Evolutionary conservation across 352 stramenopile genomes (phyloP).

Genomic region (Pythium angustatum): DNA sequence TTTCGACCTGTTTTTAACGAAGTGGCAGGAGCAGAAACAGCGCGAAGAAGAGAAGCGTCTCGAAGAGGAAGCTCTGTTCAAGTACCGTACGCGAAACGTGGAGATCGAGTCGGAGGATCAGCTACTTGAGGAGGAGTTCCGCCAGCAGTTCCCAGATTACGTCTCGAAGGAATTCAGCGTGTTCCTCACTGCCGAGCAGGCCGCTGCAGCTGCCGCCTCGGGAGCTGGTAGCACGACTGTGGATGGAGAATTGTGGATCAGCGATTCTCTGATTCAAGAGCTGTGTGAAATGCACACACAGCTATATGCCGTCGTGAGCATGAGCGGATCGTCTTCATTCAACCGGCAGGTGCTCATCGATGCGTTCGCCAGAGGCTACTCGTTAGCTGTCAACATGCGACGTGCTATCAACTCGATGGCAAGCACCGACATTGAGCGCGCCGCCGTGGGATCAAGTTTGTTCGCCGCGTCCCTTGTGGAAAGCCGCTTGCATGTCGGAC

Average conservation of each 20-base stretch:
- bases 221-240: background rate
- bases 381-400: constrained; percentile 65
- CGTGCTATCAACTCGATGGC: constrained; percentile 63
- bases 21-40: constrained; percentile 85
- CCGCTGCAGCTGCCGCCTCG: constrained; percentile 10
- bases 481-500: constrained; percentile 52
- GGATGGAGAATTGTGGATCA: constrained; percentile 63
- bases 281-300: constrained; percentile 72
- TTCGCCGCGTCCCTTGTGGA: constrained; percentile 75
- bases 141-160: constrained; percentile 94
- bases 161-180: constrained; percentile 62
- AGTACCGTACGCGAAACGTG: constrained; percentile 82
- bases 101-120: constrained; percentile 85
- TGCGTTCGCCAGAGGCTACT: constrained; percentile 71
- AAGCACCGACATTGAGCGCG: constrained; percentile 43
- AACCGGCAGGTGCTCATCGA: constrained; percentile 49
- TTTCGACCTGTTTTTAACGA: constrained; percentile 81
- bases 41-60: constrained; percentile 71
- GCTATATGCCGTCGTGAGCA: constrained; percentile 53
- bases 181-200: constrained; percentile 53
- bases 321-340: constrained; percentile 6
- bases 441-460: constrained; percentile 51
- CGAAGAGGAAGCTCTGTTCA: constrained; percentile 78
- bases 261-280: constrained; percentile 69
- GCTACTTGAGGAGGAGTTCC: constrained; percentile 86